phyloP scores from a whole-genome alignment of 164 flowering plant species.

The Kingdonia uniflora region DNA sequence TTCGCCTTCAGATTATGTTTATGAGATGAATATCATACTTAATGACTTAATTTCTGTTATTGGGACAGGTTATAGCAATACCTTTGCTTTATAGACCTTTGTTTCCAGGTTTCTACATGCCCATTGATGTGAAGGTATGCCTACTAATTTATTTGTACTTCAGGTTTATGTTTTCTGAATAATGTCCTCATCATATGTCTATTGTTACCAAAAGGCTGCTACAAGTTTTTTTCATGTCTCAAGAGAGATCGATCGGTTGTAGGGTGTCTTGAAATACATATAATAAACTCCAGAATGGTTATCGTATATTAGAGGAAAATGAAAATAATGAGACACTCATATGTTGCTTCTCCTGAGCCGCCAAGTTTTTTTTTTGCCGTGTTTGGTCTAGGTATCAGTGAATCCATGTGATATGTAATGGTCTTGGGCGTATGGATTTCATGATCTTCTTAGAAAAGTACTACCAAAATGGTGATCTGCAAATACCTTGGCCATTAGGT shows the following conservation, averaged over 20 bases:
- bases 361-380: no score
- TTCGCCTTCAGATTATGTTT: background rate
- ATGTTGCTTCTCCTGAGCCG: no score
- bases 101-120: constrained; percentile 98
- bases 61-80: constrained; percentile 77
- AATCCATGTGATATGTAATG: no score
- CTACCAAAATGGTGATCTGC: no score
- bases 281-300: no score
- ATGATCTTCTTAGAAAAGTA: no score
- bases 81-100: constrained; percentile 85
- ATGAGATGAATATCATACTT: background rate
- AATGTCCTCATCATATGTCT: background rate
- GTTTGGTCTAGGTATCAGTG: no score
- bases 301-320: no score
- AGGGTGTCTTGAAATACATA: no score
- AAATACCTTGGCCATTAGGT: no score
- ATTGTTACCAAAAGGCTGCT: background rate
- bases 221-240: background rate
- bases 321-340: no score
- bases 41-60: background rate
- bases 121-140: constrained; percentile 85
- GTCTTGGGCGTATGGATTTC: no score
- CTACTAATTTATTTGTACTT: background rate
- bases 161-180: background rate
- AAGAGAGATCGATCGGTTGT: background rate